A percentile compares a stretch with the other conserved stretches of the same genome.
phyloP scores from a whole-genome alignment of 169 alveolate genomes.

The Eimeria tenella region DNA sequence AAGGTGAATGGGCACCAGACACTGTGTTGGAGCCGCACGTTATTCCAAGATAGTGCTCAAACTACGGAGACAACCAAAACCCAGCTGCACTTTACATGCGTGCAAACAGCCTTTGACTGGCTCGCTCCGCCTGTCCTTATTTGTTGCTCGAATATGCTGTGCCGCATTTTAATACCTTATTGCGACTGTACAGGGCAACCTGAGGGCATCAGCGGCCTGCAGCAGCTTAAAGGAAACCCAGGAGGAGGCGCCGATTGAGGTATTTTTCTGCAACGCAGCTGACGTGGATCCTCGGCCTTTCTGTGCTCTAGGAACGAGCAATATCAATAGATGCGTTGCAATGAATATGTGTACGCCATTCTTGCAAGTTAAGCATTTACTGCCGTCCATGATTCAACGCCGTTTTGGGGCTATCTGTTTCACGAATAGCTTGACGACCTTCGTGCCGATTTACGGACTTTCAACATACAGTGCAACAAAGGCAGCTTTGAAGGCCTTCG shows the following conservation, averaged over 20 bases:
- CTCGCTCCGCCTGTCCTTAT: neutral
- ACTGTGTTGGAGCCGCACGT: neutral
- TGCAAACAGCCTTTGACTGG: too few species aligned
- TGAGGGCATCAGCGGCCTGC: conserved; percentile 11
- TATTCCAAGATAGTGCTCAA: neutral
- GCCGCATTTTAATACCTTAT: too few species aligned
- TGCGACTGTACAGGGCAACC: conserved; percentile 6
- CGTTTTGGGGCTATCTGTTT: conserved; percentile 73
- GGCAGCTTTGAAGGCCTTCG: conserved; percentile 72
- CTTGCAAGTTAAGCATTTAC: conserved; percentile 69
- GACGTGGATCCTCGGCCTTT: conserved; percentile 71
- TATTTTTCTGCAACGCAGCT: conserved; percentile 78
- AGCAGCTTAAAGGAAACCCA: neutral
- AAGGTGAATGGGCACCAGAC: conserved; percentile 23
- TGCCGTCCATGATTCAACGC: conserved; percentile 71
- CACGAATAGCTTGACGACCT: conserved; percentile 75
- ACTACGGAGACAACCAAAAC: too few species aligned
- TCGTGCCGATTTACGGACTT: conserved; percentile 78
- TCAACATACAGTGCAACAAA: conserved; percentile 78
- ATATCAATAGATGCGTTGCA: neutral
- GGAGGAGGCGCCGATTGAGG: conserved; percentile 56
- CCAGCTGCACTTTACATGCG: too few species aligned
- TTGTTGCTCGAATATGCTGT: neutral
- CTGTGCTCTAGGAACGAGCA: conserved; percentile 23
- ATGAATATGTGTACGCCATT: conserved; percentile 64